Percentiles rank a stretch among this genome's conserved stretches.
Conservation (phyloP, 352 stramenopile genomes). For the Pythium vanterpoolii region DNA sequence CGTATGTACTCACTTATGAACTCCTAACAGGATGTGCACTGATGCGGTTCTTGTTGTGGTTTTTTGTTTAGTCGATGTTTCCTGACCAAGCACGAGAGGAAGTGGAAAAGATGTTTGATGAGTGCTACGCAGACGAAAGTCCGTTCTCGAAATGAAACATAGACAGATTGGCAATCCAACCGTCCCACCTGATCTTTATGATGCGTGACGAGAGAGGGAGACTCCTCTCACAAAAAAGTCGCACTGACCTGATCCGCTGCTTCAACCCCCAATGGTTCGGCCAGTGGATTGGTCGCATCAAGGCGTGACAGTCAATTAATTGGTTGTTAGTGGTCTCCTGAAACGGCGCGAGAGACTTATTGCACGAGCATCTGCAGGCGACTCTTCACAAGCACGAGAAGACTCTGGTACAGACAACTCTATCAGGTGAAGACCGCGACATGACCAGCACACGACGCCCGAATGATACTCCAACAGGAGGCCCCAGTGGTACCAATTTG, state of each 20-base stretch:
- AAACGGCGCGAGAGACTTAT: too few relatives aligned
- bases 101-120: slow-evolving; percentile 78
- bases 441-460: neutral
- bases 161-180: neutral
- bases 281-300: too few relatives aligned
- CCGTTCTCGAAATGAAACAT: slow-evolving; percentile 37
- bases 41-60: neutral
- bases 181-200: too few relatives aligned
- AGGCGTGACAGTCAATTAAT: too few relatives aligned
- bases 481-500: slow-evolving; percentile 36
- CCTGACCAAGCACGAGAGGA: slow-evolving; percentile 51
- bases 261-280: too few relatives aligned
- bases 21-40: neutral
- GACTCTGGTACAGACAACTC: neutral
- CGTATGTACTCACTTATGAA: slow-evolving; percentile 27
- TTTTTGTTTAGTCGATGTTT: slow-evolving; percentile 69
- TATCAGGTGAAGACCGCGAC: neutral
- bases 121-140: slow-evolving; percentile 70
- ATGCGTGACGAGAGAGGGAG: too few relatives aligned
- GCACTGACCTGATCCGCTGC: too few relatives aligned
- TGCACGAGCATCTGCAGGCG: too few relatives aligned
- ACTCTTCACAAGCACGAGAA: neutral
- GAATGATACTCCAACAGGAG: too few relatives aligned
- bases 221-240: too few relatives aligned
- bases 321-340: too few relatives aligned